Percentiles rank a stretch among this genome's conserved stretches.
Evolutionary conservation across 345 rosid species (phyloP).

Genomic region (Eucalyptus victrix): DNA sequence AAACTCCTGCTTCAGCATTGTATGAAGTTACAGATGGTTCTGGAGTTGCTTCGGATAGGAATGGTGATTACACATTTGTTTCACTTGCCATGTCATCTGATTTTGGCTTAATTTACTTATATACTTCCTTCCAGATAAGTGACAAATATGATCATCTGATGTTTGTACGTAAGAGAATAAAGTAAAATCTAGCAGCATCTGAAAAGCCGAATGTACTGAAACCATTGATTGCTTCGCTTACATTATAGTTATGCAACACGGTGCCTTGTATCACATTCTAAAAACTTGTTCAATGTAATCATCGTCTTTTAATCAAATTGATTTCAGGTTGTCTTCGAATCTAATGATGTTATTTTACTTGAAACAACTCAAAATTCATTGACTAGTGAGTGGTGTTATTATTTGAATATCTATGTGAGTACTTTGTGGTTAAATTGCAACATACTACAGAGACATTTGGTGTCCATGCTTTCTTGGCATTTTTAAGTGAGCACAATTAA

Average conservation of each 20-base stretch:
- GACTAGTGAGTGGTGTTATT: background rate
- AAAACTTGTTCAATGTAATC: background rate
- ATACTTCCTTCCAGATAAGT: background rate
- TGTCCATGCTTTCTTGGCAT: background rate
- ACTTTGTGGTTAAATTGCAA: background rate
- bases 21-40: constrained; percentile 51
- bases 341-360: background rate
- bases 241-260: background rate
- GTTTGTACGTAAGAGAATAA: background rate
- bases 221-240: background rate
- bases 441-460: background rate
- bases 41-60: constrained; percentile 24
- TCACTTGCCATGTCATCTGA: background rate
- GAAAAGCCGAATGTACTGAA: background rate
- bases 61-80: constrained; percentile 9
- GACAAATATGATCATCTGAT: background rate
- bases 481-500: background rate
- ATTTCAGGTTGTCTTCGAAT: background rate
- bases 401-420: background rate
- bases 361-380: background rate
- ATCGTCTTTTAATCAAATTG: background rate
- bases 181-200: background rate
- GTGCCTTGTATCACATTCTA: background rate
- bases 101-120: background rate
- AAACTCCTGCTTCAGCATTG: constrained; percentile 86